These are phyloP conservation scores for Schoenoplectus tabernaemontani DNA, from an alignment of 202 grass and related monocot genomes.

Conservation along the genomic window DNA sequence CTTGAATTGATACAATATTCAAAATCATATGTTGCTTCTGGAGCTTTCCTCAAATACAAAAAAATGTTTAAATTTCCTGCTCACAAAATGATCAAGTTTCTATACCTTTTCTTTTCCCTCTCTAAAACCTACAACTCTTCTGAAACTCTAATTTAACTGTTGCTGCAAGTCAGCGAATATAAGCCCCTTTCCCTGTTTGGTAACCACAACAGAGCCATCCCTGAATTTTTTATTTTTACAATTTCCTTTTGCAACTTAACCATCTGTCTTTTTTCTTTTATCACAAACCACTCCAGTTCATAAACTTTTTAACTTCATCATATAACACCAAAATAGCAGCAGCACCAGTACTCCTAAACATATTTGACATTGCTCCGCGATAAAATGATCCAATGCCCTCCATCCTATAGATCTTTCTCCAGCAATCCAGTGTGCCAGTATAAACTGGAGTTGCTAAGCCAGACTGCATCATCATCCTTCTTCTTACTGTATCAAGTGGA, in stretches of 20 bases:
- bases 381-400: conserved; percentile 80
- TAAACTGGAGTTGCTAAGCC: conserved; percentile 73
- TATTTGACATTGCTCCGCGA: conserved; percentile 70
- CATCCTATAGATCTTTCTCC: conserved; percentile 70
- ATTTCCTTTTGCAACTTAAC: not conserved
- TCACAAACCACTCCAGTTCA: conserved; percentile 62
- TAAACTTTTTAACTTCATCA: conserved; percentile 93
- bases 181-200: not conserved
- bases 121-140: conserved; percentile 6
- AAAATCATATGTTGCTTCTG: conserved; percentile 11
- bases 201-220: not conserved
- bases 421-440: conserved; percentile 62
- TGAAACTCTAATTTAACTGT: not conserved
- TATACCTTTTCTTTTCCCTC: conserved; percentile 19
- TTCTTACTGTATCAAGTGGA: conserved; percentile 69
- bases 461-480: conserved; percentile 99
- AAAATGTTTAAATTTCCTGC: conserved; percentile 13
- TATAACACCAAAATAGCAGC: conserved; percentile 89
- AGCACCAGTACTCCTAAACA: conserved; percentile 85
- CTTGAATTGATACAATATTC: not conserved
- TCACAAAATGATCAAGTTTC: conserved; percentile 19
- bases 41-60: not conserved
- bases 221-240: conserved; percentile 3
- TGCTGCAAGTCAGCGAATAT: not conserved
- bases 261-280: not conserved